A percentile compares a stretch with the other conserved stretches of the same genome.
Evolutionary conservation across 495 filamentous ascomycete species (phyloP).

Genomic region (Barbatosphaeria neglecta): DNA sequence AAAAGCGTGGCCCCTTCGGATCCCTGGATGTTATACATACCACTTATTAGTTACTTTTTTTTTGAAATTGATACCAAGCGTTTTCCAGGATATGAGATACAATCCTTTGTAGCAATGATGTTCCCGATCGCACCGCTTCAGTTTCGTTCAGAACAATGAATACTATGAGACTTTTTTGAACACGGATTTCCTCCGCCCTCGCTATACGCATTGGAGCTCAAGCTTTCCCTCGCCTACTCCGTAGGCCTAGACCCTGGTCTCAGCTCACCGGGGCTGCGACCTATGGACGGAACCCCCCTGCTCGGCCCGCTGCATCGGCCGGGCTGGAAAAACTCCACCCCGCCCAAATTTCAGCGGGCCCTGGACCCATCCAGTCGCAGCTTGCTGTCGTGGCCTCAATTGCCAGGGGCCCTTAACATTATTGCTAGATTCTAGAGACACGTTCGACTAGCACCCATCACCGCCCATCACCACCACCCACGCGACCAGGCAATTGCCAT

Average conservation of each 20-base stretch:
- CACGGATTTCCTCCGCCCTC: too few relatives aligned
- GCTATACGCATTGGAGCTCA: too few relatives aligned
- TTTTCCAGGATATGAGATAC: neutral
- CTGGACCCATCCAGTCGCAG: too few relatives aligned
- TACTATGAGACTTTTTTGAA: too few relatives aligned
- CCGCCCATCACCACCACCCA: constrained; percentile 7
- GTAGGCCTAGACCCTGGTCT: too few relatives aligned
- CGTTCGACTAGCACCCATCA: constrained; percentile 8
- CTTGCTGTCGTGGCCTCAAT: constrained; percentile 22
- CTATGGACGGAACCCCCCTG: neutral
- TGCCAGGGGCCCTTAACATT: constrained; percentile 1
- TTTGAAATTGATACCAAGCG: neutral
- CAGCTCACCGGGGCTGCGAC: neutral
- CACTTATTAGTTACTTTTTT: neutral
- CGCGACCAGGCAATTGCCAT: neutral
- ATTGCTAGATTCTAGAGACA: constrained; percentile 13
- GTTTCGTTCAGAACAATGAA: too few relatives aligned
- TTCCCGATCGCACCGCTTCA: too few relatives aligned
- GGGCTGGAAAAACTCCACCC: neutral
- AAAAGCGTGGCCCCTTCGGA: neutral
- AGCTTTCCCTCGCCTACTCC: too few relatives aligned
- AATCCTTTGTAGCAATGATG: neutral
- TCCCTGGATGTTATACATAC: neutral
- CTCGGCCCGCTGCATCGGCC: neutral
- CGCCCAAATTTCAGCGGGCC: neutral